Percentiles rank a stretch among this genome's conserved stretches.
These are phyloP conservation scores for Diplodia corticola DNA, from an alignment of 2,329 filamentous ascomycete species.

Conservation along the genomic window DNA sequence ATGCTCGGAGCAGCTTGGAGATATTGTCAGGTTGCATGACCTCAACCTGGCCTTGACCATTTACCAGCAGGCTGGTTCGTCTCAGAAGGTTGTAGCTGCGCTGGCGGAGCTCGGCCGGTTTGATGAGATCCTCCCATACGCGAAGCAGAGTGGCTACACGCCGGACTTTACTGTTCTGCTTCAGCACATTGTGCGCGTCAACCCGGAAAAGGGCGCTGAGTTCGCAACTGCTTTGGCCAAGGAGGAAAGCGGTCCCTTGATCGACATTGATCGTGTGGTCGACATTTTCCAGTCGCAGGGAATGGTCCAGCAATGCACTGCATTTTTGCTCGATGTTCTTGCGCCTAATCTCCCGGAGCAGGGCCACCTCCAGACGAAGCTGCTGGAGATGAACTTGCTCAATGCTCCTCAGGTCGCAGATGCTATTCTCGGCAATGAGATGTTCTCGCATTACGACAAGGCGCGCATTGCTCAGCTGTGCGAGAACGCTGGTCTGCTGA, in stretches of 20 bases:
- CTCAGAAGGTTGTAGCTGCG: constrained; percentile 91
- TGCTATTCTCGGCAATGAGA: constrained; percentile 95
- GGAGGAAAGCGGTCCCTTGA: constrained; percentile 79
- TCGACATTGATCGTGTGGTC: constrained; percentile 91
- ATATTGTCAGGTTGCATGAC: constrained; percentile 88
- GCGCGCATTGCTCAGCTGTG: constrained; percentile 84
- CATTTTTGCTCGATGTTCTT: constrained; percentile 94
- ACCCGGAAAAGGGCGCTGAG: constrained; percentile 90
- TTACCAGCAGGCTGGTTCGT: constrained; percentile 86
- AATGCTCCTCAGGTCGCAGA: constrained; percentile 97
- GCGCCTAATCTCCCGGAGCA: constrained; percentile 96
- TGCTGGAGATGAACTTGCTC: constrained; percentile 96
- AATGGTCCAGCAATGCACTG: constrained; percentile 96
- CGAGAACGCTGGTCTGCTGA: constrained; percentile 80
- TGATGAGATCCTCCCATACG: constrained; percentile 93
- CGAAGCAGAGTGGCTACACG: constrained; percentile 79
- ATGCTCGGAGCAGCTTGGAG: constrained; percentile 93
- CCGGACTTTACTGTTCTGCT: constrained; percentile 94
- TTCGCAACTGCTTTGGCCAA: constrained; percentile 93
- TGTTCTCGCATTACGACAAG: constrained; percentile 98
- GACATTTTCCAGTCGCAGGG: constrained; percentile 98
- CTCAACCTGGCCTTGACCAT: constrained; percentile 82
- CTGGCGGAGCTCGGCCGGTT: constrained; percentile 96
- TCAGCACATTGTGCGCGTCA: constrained; percentile 87
- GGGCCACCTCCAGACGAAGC: constrained; percentile 85